Percentiles rank a stretch among this genome's conserved stretches.
Conservation (phyloP, 2,329 filamentous ascomycete genomes). For the Alternaria rosae region DNA sequence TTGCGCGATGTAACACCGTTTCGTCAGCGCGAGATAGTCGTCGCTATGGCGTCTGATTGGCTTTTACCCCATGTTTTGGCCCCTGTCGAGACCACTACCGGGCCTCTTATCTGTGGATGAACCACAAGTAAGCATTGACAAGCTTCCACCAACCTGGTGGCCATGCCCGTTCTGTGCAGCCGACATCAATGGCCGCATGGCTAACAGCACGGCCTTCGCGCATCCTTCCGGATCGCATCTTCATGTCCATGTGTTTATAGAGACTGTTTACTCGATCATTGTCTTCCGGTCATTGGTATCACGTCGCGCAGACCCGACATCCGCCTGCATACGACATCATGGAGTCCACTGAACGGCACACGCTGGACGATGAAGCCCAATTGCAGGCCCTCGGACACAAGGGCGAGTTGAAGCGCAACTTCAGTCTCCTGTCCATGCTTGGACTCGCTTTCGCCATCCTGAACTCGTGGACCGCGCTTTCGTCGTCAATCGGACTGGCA, state of each 20-base stretch:
- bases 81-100: neutral
- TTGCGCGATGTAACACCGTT: constrained; percentile 9
- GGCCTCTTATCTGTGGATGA: constrained; percentile 18
- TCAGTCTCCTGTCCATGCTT: constrained; percentile 66
- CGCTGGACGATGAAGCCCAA: constrained; percentile 45
- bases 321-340: constrained; percentile 22
- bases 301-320: neutral
- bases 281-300: neutral
- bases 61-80: constrained; percentile 19
- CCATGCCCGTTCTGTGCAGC: constrained; percentile 15
- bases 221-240: neutral
- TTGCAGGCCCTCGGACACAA: constrained; percentile 60
- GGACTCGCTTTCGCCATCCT: constrained; percentile 69
- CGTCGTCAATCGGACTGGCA: constrained; percentile 65
- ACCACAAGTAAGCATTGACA: constrained; percentile 20
- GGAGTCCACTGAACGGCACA: constrained; percentile 25
- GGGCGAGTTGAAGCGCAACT: constrained; percentile 65
- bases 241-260: constrained; percentile 3
- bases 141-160: constrained; percentile 18
- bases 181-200: constrained; percentile 16
- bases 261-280: neutral
- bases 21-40: constrained; percentile 11
- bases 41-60: constrained; percentile 8
- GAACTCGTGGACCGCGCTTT: constrained; percentile 69
- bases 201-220: neutral